phyloP scores from a whole-genome alignment of 805 yeast species.

The Cyberlindnera saturnus region DNA sequence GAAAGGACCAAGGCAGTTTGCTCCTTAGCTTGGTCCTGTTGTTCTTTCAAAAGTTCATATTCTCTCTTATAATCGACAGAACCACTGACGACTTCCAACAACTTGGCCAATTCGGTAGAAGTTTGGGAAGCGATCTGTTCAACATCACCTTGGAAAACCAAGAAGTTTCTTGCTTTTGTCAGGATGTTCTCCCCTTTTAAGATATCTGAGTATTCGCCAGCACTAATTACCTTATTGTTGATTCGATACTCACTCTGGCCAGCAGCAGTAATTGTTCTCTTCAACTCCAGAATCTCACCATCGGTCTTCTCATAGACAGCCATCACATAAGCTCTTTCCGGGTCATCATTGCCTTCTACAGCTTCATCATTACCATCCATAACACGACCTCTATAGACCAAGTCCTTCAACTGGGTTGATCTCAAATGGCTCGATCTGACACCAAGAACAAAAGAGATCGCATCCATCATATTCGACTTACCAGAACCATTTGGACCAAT shows the following conservation, averaged over 20 bases:
- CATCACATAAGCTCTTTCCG: conserved; percentile 62
- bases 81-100: conserved; percentile 82
- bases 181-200: conserved; percentile 76
- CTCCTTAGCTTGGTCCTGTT: conserved; percentile 60
- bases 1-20: conserved; percentile 58
- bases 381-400: conserved; percentile 71
- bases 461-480: conserved; percentile 95
- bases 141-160: conserved; percentile 96
- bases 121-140: conserved; percentile 89
- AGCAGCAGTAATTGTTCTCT: conserved; percentile 48
- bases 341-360: conserved; percentile 19
- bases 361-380: conserved; percentile 22
- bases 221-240: conserved; percentile 54
- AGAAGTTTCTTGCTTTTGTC: conserved; percentile 82
- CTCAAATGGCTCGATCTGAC: conserved; percentile 70
- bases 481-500: conserved; percentile 99
- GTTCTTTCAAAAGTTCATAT: conserved; percentile 58
- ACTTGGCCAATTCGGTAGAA: conserved; percentile 61
- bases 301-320: conserved; percentile 64
- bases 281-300: conserved; percentile 54
- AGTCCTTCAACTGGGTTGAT: conserved; percentile 64
- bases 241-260: conserved; percentile 69
- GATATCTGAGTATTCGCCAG: conserved; percentile 55
- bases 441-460: conserved; percentile 91
- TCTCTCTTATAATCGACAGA: conserved; percentile 61